These are phyloP conservation scores for Leccinum ponderosum DNA, from an alignment of 1,284 basidiomycete genomes.

Conservation along the genomic window DNA sequence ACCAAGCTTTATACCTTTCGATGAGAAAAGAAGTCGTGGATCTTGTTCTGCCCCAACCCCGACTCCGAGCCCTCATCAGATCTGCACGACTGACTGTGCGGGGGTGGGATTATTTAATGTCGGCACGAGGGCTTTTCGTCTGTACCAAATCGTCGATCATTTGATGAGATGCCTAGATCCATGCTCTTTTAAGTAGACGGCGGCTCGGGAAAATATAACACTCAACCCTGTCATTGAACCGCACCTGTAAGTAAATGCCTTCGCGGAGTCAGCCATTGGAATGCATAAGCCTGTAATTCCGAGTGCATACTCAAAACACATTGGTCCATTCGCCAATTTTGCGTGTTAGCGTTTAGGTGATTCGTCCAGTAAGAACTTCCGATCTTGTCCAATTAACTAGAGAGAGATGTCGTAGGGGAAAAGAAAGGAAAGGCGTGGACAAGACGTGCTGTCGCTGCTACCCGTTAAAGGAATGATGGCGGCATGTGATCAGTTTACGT, in stretches of 20 bases:
- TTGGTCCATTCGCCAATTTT: constrained; percentile 11
- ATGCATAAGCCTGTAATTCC: constrained; percentile 10
- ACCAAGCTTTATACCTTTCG: constrained; percentile 24
- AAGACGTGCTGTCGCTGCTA: constrained; percentile 16
- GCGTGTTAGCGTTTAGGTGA: background rate
- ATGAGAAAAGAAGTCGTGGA: constrained; percentile 6
- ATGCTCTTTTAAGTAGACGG: constrained; percentile 8
- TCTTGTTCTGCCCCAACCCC: constrained; percentile 15
- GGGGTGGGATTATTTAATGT: constrained; percentile 25
- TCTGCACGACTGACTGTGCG: constrained; percentile 6
- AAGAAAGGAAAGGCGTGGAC: constrained; percentile 11
- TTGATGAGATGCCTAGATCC: constrained; percentile 28
- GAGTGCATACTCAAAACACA: constrained; percentile 13
- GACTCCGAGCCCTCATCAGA: constrained; percentile 19
- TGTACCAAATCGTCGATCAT: constrained; percentile 22
- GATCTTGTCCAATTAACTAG: background rate
- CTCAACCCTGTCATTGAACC: constrained; percentile 16
- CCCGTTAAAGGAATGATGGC: constrained; percentile 24
- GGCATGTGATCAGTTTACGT: constrained; percentile 27
- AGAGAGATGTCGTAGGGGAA: constrained; percentile 1
- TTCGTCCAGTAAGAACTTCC: background rate
- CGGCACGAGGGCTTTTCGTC: constrained; percentile 6
- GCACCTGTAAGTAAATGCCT: constrained; percentile 15
- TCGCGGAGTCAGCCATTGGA: constrained; percentile 26
- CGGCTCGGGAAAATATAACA: constrained; percentile 18